Conservation (phyloP, 768 basidiomycete species). For the Tubosaeta sp. region DNA sequence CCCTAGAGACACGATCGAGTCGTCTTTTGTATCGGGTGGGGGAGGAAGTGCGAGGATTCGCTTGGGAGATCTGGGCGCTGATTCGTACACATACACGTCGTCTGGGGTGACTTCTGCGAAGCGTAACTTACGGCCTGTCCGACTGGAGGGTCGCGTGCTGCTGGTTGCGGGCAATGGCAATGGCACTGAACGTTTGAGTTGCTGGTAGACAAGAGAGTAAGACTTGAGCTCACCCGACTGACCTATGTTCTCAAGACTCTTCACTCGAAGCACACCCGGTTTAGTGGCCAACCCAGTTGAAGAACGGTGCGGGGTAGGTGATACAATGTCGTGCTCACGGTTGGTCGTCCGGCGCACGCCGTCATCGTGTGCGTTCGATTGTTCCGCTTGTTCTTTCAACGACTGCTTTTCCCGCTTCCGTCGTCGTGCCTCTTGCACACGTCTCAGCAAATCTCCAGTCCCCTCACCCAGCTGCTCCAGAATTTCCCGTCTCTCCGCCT, state of each 20-base stretch:
- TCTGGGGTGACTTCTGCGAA: conserved; percentile 71
- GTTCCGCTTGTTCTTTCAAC: not conserved
- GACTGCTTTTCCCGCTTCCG: conserved; percentile 10
- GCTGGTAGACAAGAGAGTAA: not conserved
- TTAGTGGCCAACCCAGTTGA: conserved; percentile 12
- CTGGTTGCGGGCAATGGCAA: conserved; percentile 43
- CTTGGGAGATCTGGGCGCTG: conserved; percentile 74
- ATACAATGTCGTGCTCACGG: not conserved
- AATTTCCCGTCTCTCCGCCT: conserved; percentile 61
- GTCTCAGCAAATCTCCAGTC: conserved; percentile 55
- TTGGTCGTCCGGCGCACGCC: not conserved
- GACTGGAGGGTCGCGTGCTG: conserved; percentile 57
- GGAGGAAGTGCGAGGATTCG: conserved; percentile 54
- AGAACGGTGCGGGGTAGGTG: conserved; percentile 10
- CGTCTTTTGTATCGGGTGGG: conserved; percentile 25
- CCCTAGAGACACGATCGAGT: conserved; percentile 36
- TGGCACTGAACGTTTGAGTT: conserved; percentile 27
- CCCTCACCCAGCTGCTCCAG: conserved; percentile 68
- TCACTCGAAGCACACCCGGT: conserved; percentile 27
- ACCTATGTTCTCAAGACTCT: conserved; percentile 27
- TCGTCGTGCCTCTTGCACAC: conserved; percentile 19
- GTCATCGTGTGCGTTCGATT: fast-evolving
- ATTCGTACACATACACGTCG: conserved; percentile 83
- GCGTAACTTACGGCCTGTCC: conserved; percentile 53
- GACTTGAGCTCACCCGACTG: conserved; percentile 12